Percentiles rank a stretch among this genome's conserved stretches.
Evolutionary conservation across 2,329 filamentous ascomycete genomes (phyloP).

Genomic region (Daldinia eschscholtzii): DNA sequence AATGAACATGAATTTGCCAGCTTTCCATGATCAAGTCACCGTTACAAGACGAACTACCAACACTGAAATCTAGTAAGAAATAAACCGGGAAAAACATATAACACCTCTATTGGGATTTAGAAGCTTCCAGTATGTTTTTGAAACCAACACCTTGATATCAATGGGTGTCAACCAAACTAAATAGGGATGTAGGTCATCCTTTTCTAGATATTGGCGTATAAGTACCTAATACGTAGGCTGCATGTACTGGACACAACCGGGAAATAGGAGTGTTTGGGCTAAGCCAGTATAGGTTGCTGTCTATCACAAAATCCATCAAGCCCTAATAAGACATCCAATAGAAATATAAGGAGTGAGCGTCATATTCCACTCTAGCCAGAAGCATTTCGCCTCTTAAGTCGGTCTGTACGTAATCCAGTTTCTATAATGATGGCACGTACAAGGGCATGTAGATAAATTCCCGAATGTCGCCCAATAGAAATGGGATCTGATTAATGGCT

Average conservation of each 20-base stretch:
- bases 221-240: neutral
- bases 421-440: conserved; percentile 32
- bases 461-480: conserved; percentile 36
- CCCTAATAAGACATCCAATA: neutral
- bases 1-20: neutral
- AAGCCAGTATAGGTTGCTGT: neutral
- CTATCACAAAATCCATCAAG: conserved; percentile 11
- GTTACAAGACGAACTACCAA: neutral
- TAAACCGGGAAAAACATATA: neutral
- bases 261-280: neutral
- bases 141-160: neutral
- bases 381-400: conserved; percentile 19
- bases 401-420: conserved; percentile 34
- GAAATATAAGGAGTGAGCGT: conserved; percentile 16
- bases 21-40: no score
- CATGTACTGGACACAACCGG: neutral
- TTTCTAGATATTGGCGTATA: neutral
- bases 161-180: neutral
- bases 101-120: neutral
- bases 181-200: neutral
- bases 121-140: conserved; percentile 1
- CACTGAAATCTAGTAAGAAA: neutral
- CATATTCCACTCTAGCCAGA: conserved; percentile 15
- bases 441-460: conserved; percentile 39
- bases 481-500: conserved; percentile 15